Evolutionary conservation across 2,329 filamentous ascomycete species (phyloP).

Genomic region (Blastomyces gilchristii): DNA sequence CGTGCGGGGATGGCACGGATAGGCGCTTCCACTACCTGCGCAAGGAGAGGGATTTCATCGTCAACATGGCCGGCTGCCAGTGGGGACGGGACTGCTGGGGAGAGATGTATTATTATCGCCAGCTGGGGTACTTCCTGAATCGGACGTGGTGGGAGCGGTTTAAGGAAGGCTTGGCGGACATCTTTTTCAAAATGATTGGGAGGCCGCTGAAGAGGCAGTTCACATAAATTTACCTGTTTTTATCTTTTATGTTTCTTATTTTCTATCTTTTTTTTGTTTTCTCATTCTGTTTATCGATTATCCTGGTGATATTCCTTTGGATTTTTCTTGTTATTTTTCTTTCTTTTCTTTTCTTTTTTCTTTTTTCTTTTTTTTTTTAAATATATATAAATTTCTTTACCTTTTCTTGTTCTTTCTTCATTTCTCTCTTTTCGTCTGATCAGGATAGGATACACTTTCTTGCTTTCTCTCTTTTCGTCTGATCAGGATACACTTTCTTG

Average conservation of each 20-base stretch:
- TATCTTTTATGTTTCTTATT: background rate
- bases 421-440: background rate
- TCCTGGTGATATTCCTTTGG: background rate
- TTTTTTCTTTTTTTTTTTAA: background rate
- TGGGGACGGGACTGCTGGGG: constrained; percentile 96
- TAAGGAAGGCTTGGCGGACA: constrained; percentile 22
- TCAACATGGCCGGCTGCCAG: constrained; percentile 97
- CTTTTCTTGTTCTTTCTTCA: background rate
- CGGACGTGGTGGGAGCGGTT: constrained; percentile 65
- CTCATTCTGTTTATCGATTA: background rate
- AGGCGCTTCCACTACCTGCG: constrained; percentile 75
- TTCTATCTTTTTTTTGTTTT: background rate
- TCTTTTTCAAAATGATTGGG: constrained; percentile 20
- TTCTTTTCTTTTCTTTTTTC: too few species aligned
- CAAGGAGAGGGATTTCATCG: constrained; percentile 77
- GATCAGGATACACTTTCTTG: background rate
- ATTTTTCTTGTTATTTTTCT: background rate
- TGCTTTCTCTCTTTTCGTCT: background rate
- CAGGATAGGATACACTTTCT: background rate
- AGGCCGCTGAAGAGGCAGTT: constrained; percentile 11
- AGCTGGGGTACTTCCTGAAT: constrained; percentile 84
- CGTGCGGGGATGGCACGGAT: constrained; percentile 57
- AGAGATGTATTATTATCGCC: constrained; percentile 92
- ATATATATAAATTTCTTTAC: background rate
- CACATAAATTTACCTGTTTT: constrained; percentile 1